phyloP scores from a whole-genome alignment of 129 eudicot genomes.

The Centaurea solstitialis region DNA sequence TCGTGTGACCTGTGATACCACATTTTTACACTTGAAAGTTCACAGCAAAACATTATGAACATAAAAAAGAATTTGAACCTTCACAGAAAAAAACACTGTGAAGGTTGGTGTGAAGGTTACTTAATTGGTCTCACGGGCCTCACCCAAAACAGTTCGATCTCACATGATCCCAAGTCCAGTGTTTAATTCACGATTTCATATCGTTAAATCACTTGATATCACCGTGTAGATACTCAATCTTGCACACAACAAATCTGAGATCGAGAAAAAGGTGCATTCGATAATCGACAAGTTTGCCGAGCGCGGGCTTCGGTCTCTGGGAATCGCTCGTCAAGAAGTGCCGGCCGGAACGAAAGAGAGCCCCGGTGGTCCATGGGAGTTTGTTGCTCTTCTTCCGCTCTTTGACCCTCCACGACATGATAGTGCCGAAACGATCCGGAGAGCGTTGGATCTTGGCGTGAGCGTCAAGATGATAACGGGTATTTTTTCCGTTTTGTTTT shows the following conservation, averaged over 20 bases:
- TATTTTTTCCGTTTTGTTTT: conserved; percentile 2
- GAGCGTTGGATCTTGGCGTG: conserved; percentile 85
- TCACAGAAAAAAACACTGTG: no score
- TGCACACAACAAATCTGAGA: conserved; percentile 71
- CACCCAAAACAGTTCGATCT: no score
- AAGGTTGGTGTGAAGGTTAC: no score
- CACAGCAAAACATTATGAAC: no score
- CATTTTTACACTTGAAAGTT: no score
- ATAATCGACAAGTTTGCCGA: conserved; percentile 84
- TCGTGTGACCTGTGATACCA: no score
- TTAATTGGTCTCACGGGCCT: no score
- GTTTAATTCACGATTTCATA: not conserved
- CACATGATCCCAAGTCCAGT: no score
- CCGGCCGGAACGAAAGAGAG: conserved; percentile 77
- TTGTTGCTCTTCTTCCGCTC: conserved; percentile 81
- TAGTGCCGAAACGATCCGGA: conserved; percentile 86
- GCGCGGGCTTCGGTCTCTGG: conserved; percentile 91
- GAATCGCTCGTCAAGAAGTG: conserved; percentile 84
- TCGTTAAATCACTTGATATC: not conserved
- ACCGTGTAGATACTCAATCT: conserved; percentile 64
- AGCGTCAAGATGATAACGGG: conserved; percentile 95
- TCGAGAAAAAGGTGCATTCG: conserved; percentile 58
- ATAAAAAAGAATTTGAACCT: no score
- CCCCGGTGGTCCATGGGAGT: conserved; percentile 87
- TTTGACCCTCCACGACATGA: conserved; percentile 95